Percentiles rank a stretch among this genome's conserved stretches.
phyloP scores from a whole-genome alignment of 1,284 basidiomycete species.

The Ustilago shanxiensis region DNA sequence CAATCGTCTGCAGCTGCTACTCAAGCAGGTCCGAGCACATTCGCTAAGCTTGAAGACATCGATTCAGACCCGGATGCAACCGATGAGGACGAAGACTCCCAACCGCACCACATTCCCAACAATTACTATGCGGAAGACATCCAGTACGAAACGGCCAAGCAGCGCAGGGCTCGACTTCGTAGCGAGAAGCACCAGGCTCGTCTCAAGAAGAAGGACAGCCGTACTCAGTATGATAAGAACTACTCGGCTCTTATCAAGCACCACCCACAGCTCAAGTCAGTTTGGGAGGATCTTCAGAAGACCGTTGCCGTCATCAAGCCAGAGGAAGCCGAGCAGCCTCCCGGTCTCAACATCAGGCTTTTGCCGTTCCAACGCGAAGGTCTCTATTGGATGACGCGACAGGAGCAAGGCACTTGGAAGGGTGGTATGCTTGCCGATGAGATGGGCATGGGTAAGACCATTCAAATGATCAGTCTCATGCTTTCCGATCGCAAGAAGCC shows the following conservation, averaged over 20 bases:
- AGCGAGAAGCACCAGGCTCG: slow-evolving; percentile 46
- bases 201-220: slow-evolving; percentile 40
- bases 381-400: slow-evolving; percentile 93
- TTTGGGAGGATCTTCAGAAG: slow-evolving; percentile 87
- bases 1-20: background rate
- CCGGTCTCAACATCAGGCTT: slow-evolving; percentile 75
- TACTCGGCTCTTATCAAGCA: slow-evolving; percentile 47
- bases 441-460: slow-evolving; percentile 95
- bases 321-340: slow-evolving; percentile 77
- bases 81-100: slow-evolving; percentile 35
- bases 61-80: slow-evolving; percentile 29
- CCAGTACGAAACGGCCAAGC: slow-evolving; percentile 62
- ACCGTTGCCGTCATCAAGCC: slow-evolving; percentile 74
- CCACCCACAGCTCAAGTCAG: slow-evolving; percentile 80
- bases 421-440: slow-evolving; percentile 96
- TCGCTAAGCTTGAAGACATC: slow-evolving; percentile 21
- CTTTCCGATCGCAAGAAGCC: slow-evolving; percentile 83
- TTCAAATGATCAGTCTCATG: slow-evolving; percentile 93
- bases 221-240: slow-evolving; percentile 47
- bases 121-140: slow-evolving; percentile 44
- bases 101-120: slow-evolving; percentile 19
- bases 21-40: slow-evolving; percentile 35
- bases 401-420: slow-evolving; percentile 87
- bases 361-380: slow-evolving; percentile 88
- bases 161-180: slow-evolving; percentile 48